Evolutionary conservation across 176 grass and related monocot genomes (phyloP).

Genomic region (Rhynchospora breviuscula): DNA sequence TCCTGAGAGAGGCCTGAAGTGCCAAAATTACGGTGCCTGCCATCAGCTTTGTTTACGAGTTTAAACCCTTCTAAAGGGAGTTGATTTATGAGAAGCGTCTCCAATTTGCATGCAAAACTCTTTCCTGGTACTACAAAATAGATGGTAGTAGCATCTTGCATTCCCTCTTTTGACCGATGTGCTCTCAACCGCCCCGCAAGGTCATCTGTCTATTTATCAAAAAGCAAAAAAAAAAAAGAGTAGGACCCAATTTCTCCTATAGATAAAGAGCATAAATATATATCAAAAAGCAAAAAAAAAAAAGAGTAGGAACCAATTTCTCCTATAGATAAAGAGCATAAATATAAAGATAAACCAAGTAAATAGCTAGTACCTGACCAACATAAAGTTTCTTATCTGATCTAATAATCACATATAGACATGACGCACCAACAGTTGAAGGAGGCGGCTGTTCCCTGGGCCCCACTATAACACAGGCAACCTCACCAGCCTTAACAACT

Average conservation of each 20-base stretch:
- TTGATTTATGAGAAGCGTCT: slow-evolving; percentile 92
- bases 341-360: background rate
- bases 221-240: slow-evolving; percentile 12
- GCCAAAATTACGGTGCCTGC: slow-evolving; percentile 85
- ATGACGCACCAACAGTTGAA: slow-evolving; percentile 76
- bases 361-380: slow-evolving; percentile 59
- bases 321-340: background rate
- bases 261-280: slow-evolving; percentile 16
- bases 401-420: slow-evolving; percentile 78
- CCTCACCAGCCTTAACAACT: slow-evolving; percentile 41
- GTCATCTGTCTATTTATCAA: slow-evolving; percentile 78
- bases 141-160: slow-evolving; percentile 55
- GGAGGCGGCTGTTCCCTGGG: slow-evolving; percentile 81
- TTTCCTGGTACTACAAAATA: slow-evolving; percentile 82
- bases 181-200: slow-evolving; percentile 54
- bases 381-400: slow-evolving; percentile 71
- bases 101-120: slow-evolving; percentile 81
- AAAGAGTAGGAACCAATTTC: background rate
- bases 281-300: slow-evolving; percentile 22
- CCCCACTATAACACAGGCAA: slow-evolving; percentile 52
- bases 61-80: slow-evolving; percentile 66
- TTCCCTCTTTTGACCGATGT: slow-evolving; percentile 74
- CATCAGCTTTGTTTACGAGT: slow-evolving; percentile 78
- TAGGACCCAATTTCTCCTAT: background rate
- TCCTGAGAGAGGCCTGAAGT: slow-evolving; percentile 32